These are phyloP conservation scores for Phytopythium chamaehyphon DNA, from an alignment of 352 stramenopile species.

Conservation along the genomic window DNA sequence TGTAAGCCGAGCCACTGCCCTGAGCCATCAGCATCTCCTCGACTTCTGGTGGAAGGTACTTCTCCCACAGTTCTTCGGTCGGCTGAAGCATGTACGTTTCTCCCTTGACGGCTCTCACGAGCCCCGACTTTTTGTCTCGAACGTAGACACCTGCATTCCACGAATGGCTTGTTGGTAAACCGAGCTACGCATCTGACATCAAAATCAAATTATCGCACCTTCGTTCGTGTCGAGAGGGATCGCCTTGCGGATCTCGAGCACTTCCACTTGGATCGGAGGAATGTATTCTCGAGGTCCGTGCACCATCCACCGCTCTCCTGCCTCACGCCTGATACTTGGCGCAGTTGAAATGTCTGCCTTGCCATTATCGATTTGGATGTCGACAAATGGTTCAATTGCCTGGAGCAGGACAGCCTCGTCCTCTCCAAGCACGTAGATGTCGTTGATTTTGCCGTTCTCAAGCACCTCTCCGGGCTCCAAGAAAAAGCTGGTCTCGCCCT, in stretches of 20 bases:
- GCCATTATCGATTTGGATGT: conserved; percentile 24
- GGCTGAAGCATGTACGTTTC: conserved; percentile 83
- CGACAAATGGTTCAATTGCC: conserved; percentile 58
- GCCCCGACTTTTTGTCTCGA: conserved; percentile 68
- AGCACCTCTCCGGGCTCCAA: conserved; percentile 56
- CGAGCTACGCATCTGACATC: too few species aligned
- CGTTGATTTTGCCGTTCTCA: conserved; percentile 54
- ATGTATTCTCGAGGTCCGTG: conserved; percentile 79
- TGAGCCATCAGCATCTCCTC: conserved; percentile 61
- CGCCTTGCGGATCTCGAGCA: conserved; percentile 67
- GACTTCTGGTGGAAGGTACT: conserved; percentile 56
- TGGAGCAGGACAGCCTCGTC: conserved; percentile 77
- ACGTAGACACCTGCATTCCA: conserved; percentile 55
- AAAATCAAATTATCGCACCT: conserved; percentile 9
- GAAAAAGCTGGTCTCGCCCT: conserved; percentile 75
- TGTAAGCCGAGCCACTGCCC: conserved; percentile 50
- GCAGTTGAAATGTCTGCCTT: conserved; percentile 14
- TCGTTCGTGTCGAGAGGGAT: conserved; percentile 79
- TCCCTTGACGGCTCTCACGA: conserved; percentile 67
- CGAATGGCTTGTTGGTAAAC: neutral
- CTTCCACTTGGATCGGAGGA: conserved; percentile 66
- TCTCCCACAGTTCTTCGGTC: conserved; percentile 72
- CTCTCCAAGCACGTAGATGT: conserved; percentile 66
- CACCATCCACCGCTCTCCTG: conserved; percentile 79
- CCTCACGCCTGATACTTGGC: conserved; percentile 35